These are phyloP conservation scores for Trichodelitschia bisporula DNA, from an alignment of 495 filamentous ascomycete species.

Conservation along the genomic window DNA sequence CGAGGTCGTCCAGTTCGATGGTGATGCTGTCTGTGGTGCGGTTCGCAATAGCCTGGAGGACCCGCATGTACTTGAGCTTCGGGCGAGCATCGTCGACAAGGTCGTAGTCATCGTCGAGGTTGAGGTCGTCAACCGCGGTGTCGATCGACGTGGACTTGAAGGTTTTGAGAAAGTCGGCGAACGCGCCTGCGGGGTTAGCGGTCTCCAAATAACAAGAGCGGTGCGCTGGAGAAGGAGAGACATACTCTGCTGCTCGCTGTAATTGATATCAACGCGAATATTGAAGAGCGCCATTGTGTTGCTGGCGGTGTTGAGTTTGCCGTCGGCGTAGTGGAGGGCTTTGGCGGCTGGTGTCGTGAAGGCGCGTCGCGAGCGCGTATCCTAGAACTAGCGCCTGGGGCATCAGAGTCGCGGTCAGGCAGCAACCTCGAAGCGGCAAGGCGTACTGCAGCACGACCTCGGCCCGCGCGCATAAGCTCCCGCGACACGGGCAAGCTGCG, in stretches of 20 bases:
- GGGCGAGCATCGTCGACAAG: constrained; percentile 68
- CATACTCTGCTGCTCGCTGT: constrained; percentile 57
- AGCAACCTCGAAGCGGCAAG: too few relatives aligned
- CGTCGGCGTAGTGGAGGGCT: too few relatives aligned
- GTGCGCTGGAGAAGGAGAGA: constrained; percentile 1
- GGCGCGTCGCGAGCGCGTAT: too few relatives aligned
- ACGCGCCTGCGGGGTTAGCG: constrained; percentile 29
- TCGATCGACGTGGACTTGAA: constrained; percentile 73
- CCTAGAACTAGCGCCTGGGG: too few relatives aligned
- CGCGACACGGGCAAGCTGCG: too few relatives aligned
- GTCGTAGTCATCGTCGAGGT: constrained; percentile 77
- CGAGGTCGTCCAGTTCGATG: constrained; percentile 76
- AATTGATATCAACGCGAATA: constrained; percentile 54
- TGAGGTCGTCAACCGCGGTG: constrained; percentile 54
- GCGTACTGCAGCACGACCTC: too few relatives aligned
- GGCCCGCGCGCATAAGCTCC: too few relatives aligned
- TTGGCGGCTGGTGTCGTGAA: too few relatives aligned
- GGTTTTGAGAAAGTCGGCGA: constrained; percentile 63
- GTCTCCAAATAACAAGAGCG: constrained; percentile 2
- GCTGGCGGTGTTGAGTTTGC: too few relatives aligned
- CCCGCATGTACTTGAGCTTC: constrained; percentile 72
- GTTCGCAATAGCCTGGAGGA: constrained; percentile 73
- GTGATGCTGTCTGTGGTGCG: constrained; percentile 44
- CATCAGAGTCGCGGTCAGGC: too few relatives aligned
- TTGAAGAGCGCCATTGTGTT: constrained; percentile 54